A percentile compares a stretch with the other conserved stretches of the same genome.
Evolutionary conservation across 1,284 basidiomycete species (phyloP).

Genomic region (Malassezia yamatoensis): DNA sequence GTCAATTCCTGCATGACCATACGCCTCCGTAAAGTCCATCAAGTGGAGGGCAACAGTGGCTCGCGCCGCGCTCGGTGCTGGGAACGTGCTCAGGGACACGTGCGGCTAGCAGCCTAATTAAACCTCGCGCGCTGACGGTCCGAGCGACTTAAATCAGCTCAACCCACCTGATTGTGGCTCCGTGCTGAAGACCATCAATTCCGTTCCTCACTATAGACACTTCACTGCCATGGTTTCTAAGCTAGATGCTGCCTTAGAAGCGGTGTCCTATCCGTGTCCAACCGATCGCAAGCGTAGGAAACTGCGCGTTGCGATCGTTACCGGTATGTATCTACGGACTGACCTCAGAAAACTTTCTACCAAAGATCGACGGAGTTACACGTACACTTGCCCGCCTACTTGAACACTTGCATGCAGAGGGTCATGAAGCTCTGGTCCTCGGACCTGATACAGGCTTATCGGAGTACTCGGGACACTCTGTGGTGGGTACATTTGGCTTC

Average conservation of each 20-base stretch:
- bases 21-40: conserved; percentile 40
- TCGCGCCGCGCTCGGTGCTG: background rate
- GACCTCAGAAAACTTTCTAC: conserved; percentile 54
- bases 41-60: background rate
- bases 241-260: conserved; percentile 8
- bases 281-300: conserved; percentile 37
- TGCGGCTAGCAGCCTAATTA: background rate
- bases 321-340: conserved; percentile 21
- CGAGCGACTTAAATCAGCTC: too few species aligned
- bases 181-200: background rate
- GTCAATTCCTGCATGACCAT: conserved; percentile 26
- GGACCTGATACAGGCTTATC: conserved; percentile 54
- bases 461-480: conserved; percentile 53
- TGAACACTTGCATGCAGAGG: conserved; percentile 54
- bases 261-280: conserved; percentile 16
- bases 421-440: conserved; percentile 54
- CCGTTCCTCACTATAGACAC: background rate
- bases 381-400: conserved; percentile 55
- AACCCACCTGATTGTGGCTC: background rate
- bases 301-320: conserved; percentile 49
- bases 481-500: conserved; percentile 55
- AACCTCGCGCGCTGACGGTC: background rate
- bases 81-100: background rate
- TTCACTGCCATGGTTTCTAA: background rate
- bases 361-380: conserved; percentile 56